Conservation (phyloP, 2,329 filamentous ascomycete genomes). For the Reticulascus tulasneorum region DNA sequence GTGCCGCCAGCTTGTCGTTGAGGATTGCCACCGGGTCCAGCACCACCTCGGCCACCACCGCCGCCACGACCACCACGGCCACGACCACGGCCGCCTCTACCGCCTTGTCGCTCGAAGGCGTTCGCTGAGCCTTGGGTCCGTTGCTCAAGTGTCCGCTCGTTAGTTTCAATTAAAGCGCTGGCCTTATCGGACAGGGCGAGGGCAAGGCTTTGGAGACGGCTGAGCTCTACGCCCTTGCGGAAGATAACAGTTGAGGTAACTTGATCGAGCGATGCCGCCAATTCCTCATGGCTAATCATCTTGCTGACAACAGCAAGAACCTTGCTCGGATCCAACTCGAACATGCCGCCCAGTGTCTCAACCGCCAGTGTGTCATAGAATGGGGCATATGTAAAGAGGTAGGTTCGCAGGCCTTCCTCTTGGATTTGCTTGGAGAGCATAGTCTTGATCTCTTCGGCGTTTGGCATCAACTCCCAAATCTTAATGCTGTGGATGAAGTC, state of each 20-base stretch:
- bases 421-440: slow-evolving; percentile 99
- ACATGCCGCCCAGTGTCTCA: slow-evolving; percentile 84
- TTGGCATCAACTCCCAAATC: slow-evolving; percentile 98
- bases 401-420: slow-evolving; percentile 95
- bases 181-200: slow-evolving; percentile 95
- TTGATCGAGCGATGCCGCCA: slow-evolving; percentile 93
- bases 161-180: slow-evolving; percentile 89
- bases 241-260: slow-evolving; percentile 97
- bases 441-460: slow-evolving; percentile 86
- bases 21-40: slow-evolving; percentile 52
- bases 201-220: slow-evolving; percentile 89
- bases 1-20: slow-evolving; percentile 69
- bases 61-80: slow-evolving; percentile 57
- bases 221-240: slow-evolving; percentile 98
- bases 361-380: slow-evolving; percentile 97
- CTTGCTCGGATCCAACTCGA: slow-evolving; percentile 87
- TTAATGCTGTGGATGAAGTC: slow-evolving; percentile 96
- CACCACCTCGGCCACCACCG: slow-evolving; percentile 58
- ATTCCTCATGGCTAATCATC: slow-evolving; percentile 99
- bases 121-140: slow-evolving; percentile 93
- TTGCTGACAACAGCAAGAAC: slow-evolving; percentile 94
- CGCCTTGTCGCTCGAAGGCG: slow-evolving; percentile 90
- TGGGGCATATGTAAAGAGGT: slow-evolving; percentile 98
- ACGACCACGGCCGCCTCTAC: slow-evolving; percentile 66
- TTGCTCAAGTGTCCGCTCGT: slow-evolving; percentile 96